Percentiles rank a stretch among this genome's conserved stretches.
These are phyloP conservation scores for Phytophthora quininea DNA, from an alignment of 352 stramenopile genomes.

Conservation along the genomic window DNA sequence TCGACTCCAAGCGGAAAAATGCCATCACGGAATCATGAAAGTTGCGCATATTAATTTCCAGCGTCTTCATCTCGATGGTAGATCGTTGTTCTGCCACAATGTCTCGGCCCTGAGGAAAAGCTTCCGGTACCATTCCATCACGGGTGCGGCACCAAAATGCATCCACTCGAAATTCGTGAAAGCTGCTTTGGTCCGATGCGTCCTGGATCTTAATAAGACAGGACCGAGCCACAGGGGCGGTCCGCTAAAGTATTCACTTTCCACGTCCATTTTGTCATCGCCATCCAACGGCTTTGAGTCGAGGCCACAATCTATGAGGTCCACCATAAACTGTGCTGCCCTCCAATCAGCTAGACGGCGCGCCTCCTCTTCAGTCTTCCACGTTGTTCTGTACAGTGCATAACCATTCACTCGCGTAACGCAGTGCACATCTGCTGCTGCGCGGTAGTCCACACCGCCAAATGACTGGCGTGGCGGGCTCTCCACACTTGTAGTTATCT, in stretches of 20 bases:
- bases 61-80: slow-evolving; percentile 43
- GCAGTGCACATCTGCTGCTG: slow-evolving; percentile 31
- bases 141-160: slow-evolving; percentile 52
- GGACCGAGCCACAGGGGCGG: slow-evolving; percentile 45
- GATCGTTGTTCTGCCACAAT: slow-evolving; percentile 49
- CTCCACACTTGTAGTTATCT: slow-evolving; percentile 56
- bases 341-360: slow-evolving; percentile 53
- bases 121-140: slow-evolving; percentile 30
- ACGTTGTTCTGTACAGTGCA: slow-evolving; percentile 56
- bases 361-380: slow-evolving; percentile 55
- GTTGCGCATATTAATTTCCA: slow-evolving; percentile 51
- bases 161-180: slow-evolving; percentile 65
- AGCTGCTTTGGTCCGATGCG: slow-evolving; percentile 40
- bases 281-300: slow-evolving; percentile 49
- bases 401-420: slow-evolving; percentile 51
- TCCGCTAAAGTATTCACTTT: slow-evolving; percentile 13
- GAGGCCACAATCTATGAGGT: slow-evolving; percentile 75
- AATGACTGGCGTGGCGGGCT: slow-evolving; percentile 24
- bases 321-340: slow-evolving; percentile 64
- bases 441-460: slow-evolving; percentile 11
- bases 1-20: slow-evolving; percentile 71
- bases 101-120: slow-evolving; percentile 28
- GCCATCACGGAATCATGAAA: slow-evolving; percentile 47
- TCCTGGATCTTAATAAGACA: slow-evolving; percentile 62
- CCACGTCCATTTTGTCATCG: slow-evolving; percentile 45